A percentile compares a stretch with the other conserved stretches of the same genome.
Evolutionary conservation across 208 protist species (phyloP).

Genomic region (Entamoeba histolytica): DNA sequence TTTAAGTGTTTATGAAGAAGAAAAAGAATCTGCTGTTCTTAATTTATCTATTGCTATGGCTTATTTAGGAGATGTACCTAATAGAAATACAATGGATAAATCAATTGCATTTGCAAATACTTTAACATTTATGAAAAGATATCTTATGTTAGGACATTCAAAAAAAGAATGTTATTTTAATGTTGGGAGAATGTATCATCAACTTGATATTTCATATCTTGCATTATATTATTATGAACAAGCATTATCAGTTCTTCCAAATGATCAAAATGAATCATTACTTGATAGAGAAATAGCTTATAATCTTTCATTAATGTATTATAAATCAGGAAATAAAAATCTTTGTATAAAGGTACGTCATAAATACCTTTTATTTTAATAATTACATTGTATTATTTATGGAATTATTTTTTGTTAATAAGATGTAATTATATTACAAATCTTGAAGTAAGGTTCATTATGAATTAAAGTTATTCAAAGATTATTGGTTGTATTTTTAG

Average conservation of each 20-base stretch:
- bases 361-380: background rate
- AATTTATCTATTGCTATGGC: background rate
- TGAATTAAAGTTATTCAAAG: no score
- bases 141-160: background rate
- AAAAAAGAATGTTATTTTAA: background rate
- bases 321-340: background rate
- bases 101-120: background rate
- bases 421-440: no score
- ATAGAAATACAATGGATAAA: background rate
- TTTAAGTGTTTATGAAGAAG: background rate
- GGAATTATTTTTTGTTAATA: background rate
- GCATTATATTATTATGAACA: background rate
- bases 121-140: background rate
- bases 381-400: no score
- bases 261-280: background rate
- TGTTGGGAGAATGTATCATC: background rate
- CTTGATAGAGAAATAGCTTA: background rate
- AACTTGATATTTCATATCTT: background rate
- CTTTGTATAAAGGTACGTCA: background rate
- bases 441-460: no score
- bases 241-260: background rate
- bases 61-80: background rate
- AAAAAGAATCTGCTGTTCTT: background rate
- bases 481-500: no score
- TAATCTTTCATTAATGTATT: background rate